Base-by-base conservation (phyloP, 148 eudicot genomes). In the Polygonum maritimum region DNA sequence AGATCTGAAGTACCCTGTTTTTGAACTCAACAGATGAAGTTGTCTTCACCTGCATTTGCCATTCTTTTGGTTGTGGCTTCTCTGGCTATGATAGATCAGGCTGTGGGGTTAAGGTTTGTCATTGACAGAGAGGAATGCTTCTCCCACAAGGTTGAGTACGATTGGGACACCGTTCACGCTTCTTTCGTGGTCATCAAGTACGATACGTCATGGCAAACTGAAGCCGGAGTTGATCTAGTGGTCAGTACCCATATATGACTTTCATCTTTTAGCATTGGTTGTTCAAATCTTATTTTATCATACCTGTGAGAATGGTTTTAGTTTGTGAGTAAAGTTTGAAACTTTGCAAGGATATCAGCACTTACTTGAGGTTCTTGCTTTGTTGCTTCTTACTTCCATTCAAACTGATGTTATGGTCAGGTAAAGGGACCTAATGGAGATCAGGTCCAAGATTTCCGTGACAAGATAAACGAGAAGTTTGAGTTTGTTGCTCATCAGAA, bases 41-140 rank as follows among this genome's bases (percentile, higher is more conserved):
- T 79, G 21, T 74, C 44, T 74, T 58, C 39, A 21, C 60, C 49
- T 12, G 58, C 70, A 38, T 75, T 69, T 40, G 18, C 75, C 15
- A 74, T 76, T 76, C 52, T 76, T 72, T 18, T 85, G 73, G 74
- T 82, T 15, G 78, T 89, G 76, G 76, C 78, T 40, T 47, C 78
- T 76, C 79, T 91, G 58, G 85, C 77, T 70, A 82, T 80, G 62
- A 51, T 82, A 65, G 84, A 85, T 79, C 86, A 48, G 74, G 84
- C 82, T 65, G 82, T 79, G 45, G 91, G 96, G 60, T 87, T 94
- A 40, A 85, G 98, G 82, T 84, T 94, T 81, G 93, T 90, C 76
- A 85, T 94, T 31, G 98, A 94, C 41, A 88, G 96, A 75, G 96
- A 89, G 72, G 98, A 94, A 81, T 94, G 98, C 69, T 86, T 87